Conservation (phyloP, 257 asterid species). For the Paraleonurus japonicus region DNA sequence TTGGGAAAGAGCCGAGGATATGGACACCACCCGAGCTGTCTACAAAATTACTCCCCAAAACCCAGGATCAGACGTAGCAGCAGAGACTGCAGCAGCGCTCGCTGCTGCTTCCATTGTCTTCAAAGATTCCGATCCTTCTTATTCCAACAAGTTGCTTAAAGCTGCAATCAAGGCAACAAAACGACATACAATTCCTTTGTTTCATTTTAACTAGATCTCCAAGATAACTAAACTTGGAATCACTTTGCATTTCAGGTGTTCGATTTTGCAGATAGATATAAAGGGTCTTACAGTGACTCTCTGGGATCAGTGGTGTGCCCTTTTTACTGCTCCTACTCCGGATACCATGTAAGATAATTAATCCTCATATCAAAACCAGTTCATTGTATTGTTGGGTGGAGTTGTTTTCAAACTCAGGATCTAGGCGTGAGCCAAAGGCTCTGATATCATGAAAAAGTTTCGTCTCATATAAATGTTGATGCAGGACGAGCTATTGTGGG, state of each 20-base stretch:
- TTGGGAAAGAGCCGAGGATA: slow-evolving; percentile 91
- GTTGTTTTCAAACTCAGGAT: too few species aligned
- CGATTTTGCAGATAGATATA: slow-evolving; percentile 64
- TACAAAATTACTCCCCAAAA: slow-evolving; percentile 63
- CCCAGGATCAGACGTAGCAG: slow-evolving; percentile 92
- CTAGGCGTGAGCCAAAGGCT: too few species aligned
- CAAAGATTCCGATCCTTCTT: slow-evolving; percentile 62
- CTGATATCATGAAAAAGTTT: too few species aligned
- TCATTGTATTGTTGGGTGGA: too few species aligned
- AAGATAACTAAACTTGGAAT: neutral
- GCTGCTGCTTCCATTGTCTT: slow-evolving; percentile 88
- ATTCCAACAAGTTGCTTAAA: slow-evolving; percentile 50
- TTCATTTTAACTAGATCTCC: neutral
- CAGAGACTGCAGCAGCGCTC: slow-evolving; percentile 86
- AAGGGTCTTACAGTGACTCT: slow-evolving; percentile 85
- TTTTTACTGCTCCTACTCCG: slow-evolving; percentile 84
- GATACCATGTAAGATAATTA: slow-evolving; percentile 58
- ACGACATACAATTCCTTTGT: neutral
- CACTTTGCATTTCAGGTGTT: slow-evolving; percentile 64
- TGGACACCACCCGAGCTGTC: slow-evolving; percentile 70
- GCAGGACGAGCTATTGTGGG: slow-evolving; percentile 93
- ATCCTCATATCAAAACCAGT: too few species aligned
- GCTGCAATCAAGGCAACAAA: slow-evolving; percentile 48
- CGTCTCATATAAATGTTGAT: too few species aligned
- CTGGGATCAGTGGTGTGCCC: slow-evolving; percentile 76